phyloP scores from a whole-genome alignment of 1,284 basidiomycete genomes.

The Pseudozyma sp. region DNA sequence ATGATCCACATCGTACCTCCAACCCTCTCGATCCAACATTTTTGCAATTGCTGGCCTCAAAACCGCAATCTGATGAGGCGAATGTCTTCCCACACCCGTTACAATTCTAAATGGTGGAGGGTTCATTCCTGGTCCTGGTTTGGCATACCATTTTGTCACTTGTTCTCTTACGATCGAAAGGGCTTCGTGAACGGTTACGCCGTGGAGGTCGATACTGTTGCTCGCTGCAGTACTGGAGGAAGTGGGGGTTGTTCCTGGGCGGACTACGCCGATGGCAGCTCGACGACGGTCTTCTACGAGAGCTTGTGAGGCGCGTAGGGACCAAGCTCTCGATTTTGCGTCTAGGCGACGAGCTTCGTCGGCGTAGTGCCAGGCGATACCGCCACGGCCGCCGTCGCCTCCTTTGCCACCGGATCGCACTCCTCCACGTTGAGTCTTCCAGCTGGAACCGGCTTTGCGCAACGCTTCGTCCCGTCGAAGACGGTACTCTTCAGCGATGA shows the following conservation, averaged over 20 bases:
- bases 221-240: conserved; percentile 17
- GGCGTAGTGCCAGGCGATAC: conserved; percentile 63
- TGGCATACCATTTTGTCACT: conserved; percentile 63
- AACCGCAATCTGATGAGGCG: conserved; percentile 64
- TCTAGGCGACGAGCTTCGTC: conserved; percentile 68
- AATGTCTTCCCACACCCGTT: conserved; percentile 69
- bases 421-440: conserved; percentile 40
- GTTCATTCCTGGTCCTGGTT: conserved; percentile 21
- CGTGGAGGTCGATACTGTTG: conserved; percentile 68
- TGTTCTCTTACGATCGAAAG: conserved; percentile 66
- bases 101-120: conserved; percentile 66
- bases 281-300: conserved; percentile 65
- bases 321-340: conserved; percentile 66
- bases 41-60: conserved; percentile 67
- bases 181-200: conserved; percentile 68
- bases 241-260: conserved; percentile 6
- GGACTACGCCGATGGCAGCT: conserved; percentile 33
- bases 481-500: conserved; percentile 60
- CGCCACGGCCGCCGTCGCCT: conserved; percentile 36
- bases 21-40: conserved; percentile 66
- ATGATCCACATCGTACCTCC: conserved; percentile 58
- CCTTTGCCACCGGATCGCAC: conserved; percentile 35
- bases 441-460: conserved; percentile 58
- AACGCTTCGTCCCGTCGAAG: conserved; percentile 65
- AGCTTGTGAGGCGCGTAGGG: conserved; percentile 63